A percentile compares a stretch with the other conserved stretches of the same genome.
Evolutionary conservation across 2,329 filamentous ascomycete species (phyloP).

Genomic region (Neofusicoccum sp.): DNA sequence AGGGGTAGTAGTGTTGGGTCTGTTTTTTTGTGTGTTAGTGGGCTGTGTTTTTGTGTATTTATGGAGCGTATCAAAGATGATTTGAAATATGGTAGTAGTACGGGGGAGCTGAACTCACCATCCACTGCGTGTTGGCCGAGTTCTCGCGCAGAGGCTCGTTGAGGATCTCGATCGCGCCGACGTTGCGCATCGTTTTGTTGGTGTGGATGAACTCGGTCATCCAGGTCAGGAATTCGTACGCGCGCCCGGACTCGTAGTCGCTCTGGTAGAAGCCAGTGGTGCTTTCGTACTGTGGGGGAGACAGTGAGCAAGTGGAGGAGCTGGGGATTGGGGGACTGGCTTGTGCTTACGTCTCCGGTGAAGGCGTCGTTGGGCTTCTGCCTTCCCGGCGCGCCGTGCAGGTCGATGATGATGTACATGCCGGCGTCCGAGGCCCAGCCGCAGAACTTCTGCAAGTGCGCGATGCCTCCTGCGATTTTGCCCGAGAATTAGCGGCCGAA

Average conservation of each 20-base stretch:
- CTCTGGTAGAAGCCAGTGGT: slow-evolving; percentile 53
- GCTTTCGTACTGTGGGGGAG: slow-evolving; percentile 29
- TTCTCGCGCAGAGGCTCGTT: slow-evolving; percentile 51
- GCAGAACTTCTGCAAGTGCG: slow-evolving; percentile 48
- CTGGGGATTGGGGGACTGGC: background rate
- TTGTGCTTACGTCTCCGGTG: slow-evolving; percentile 41
- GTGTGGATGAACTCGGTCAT: slow-evolving; percentile 54
- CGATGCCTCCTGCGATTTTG: slow-evolving; percentile 37
- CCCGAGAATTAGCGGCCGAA: too few species aligned
- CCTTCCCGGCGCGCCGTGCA: slow-evolving; percentile 51
- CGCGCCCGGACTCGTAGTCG: slow-evolving; percentile 57
- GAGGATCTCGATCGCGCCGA: slow-evolving; percentile 59
- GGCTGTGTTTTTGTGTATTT: too few species aligned
- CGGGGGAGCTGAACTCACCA: background rate
- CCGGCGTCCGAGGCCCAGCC: slow-evolving; percentile 50
- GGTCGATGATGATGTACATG: slow-evolving; percentile 52
- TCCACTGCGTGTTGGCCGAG: slow-evolving; percentile 3
- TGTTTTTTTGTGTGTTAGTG: too few species aligned
- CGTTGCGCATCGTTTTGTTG: slow-evolving; percentile 50
- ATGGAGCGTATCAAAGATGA: slow-evolving; percentile 33
- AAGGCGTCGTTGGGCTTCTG: slow-evolving; percentile 48
- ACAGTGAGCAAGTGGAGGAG: background rate
- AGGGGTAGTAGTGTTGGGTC: slow-evolving; percentile 45
- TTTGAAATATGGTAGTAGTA: slow-evolving; percentile 13
- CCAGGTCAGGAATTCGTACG: slow-evolving; percentile 53